These are phyloP conservation scores for Periconia sp. DNA, from an alignment of 2,329 filamentous ascomycete species.

Conservation along the genomic window DNA sequence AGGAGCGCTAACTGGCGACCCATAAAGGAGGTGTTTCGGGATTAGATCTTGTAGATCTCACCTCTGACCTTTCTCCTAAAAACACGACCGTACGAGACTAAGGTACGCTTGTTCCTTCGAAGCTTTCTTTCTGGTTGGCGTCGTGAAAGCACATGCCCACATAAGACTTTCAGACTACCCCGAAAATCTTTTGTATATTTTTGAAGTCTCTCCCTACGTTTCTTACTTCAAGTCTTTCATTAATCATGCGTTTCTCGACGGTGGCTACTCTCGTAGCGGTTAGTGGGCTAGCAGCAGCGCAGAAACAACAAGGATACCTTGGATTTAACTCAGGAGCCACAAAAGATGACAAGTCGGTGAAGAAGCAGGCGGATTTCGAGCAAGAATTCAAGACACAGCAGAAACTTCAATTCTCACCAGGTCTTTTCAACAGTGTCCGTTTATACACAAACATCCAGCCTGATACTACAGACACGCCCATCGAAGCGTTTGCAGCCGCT, in stretches of 20 bases:
- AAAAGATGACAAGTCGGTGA: conserved; percentile 47
- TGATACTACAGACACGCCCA: conserved; percentile 67
- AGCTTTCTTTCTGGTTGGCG: no score
- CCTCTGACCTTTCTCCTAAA: no score
- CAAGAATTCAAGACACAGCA: conserved; percentile 70
- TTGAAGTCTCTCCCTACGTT: not conserved
- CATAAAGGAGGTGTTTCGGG: no score
- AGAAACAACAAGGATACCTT: conserved; percentile 28
- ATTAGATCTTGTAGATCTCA: no score
- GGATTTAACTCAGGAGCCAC: conserved; percentile 45
- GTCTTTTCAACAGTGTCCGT: conserved; percentile 71
- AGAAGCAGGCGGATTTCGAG: conserved; percentile 71
- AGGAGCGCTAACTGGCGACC: no score
- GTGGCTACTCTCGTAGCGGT: conserved; percentile 28
- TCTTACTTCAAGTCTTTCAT: conserved; percentile 14
- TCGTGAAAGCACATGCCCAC: not conserved
- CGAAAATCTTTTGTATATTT: not conserved
- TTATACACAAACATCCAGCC: conserved; percentile 77
- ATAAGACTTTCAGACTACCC: not conserved
- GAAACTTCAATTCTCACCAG: conserved; percentile 65
- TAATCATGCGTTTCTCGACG: conserved; percentile 34
- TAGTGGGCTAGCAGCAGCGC: conserved; percentile 26
- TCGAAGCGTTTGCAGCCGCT: conserved; percentile 53
- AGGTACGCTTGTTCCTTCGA: no score
- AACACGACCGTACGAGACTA: no score